These are phyloP conservation scores for Myochromella boudieri DNA, from an alignment of 768 basidiomycete species.

Conservation along the genomic window DNA sequence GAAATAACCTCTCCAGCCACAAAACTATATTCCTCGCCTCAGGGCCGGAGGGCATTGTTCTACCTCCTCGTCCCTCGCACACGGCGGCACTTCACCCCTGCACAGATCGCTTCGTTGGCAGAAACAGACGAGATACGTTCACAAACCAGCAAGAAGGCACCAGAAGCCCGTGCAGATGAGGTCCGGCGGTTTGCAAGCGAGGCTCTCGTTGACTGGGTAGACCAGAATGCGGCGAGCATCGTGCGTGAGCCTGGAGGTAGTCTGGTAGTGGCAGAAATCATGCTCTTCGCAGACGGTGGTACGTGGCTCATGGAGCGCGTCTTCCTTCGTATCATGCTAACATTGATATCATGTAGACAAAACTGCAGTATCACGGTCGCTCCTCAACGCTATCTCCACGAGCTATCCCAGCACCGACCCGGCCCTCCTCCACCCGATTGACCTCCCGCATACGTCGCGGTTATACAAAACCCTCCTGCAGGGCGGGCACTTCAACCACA, in stretches of 20 bases:
- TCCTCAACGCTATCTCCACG: conserved; percentile 55
- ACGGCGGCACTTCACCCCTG: conserved; percentile 85
- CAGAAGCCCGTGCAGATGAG: conserved; percentile 61
- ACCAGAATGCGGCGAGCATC: conserved; percentile 57
- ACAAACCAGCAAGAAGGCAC: conserved; percentile 84
- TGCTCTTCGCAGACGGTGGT: conserved; percentile 89
- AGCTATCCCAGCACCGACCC: conserved; percentile 58
- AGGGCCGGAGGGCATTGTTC: conserved; percentile 81
- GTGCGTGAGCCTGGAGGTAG: conserved; percentile 79
- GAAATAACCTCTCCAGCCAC: conserved; percentile 62
- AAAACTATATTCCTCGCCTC: conserved; percentile 56
- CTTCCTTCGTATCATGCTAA: background rate
- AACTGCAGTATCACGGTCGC: conserved; percentile 52
- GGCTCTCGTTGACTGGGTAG: conserved; percentile 69
- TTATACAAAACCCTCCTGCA: conserved; percentile 89
- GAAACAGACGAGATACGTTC: conserved; percentile 70
- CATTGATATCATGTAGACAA: conserved; percentile 57
- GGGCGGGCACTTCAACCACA: conserved; percentile 83
- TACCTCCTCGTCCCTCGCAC: conserved; percentile 83
- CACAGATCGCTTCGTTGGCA: conserved; percentile 67
- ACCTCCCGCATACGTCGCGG: conserved; percentile 79
- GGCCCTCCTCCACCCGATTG: conserved; percentile 62
- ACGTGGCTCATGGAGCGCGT: conserved; percentile 20
- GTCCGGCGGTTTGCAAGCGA: conserved; percentile 73
- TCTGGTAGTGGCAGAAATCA: conserved; percentile 74